Evolutionary conservation across 2,329 filamentous ascomycete species (phyloP).

Genomic region (Cadophora gregata): DNA sequence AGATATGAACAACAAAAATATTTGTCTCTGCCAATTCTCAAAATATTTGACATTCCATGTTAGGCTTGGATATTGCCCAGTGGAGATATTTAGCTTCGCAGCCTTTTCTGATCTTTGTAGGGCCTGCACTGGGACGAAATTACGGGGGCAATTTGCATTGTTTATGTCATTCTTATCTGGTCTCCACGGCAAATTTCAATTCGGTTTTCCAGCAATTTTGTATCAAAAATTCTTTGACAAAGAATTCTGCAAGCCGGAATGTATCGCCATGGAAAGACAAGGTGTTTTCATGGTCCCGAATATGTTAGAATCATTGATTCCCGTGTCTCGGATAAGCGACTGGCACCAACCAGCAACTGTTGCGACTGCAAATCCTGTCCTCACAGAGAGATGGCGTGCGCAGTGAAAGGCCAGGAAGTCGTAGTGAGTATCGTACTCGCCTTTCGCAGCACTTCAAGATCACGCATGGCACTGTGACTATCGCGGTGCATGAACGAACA

Average conservation of each 20-base stretch:
- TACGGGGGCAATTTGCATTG: not conserved
- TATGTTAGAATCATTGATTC: not conserved
- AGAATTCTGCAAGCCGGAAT: not conserved
- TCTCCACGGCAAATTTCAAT: not conserved
- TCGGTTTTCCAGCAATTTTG: not conserved
- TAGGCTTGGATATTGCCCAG: not conserved
- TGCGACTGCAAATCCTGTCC: not conserved
- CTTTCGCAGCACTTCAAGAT: not conserved
- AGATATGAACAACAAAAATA: too few relatives aligned
- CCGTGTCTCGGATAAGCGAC: not conserved
- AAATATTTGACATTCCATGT: too few relatives aligned
- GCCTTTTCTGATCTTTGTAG: not conserved
- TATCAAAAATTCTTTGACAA: not conserved
- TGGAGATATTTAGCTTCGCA: not conserved
- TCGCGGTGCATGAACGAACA: not conserved
- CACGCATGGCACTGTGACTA: not conserved
- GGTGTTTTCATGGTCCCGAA: not conserved
- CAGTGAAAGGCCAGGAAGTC: not conserved
- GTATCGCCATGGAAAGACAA: not conserved
- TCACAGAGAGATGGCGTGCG: not conserved
- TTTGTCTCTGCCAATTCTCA: too few relatives aligned
- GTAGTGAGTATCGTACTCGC: too few relatives aligned
- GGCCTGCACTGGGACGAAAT: not conserved
- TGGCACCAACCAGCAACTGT: not conserved
- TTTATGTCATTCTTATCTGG: not conserved